Evolutionary conservation across 306 rosid species (phyloP).

Genomic region (Lathyrus oleraceus): DNA sequence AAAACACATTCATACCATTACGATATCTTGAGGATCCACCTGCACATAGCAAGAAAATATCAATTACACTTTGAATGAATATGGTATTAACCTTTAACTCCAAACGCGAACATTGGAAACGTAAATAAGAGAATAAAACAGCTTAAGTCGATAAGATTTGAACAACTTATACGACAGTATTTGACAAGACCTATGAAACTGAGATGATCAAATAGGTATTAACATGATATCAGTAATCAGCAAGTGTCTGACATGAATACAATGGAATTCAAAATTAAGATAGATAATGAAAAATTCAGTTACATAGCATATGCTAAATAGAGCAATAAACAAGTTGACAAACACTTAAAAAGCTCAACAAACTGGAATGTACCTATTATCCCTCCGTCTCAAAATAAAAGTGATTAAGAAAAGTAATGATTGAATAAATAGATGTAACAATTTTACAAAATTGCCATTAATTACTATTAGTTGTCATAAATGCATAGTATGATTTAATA

Average conservation of each 20-base stretch:
- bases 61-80: slow-evolving; percentile 33
- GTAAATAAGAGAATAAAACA: not conserved
- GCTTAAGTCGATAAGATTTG: slow-evolving; percentile 10
- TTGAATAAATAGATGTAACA: no score
- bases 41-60: slow-evolving; percentile 44
- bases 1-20: slow-evolving; percentile 65
- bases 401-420: no score
- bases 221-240: not conserved
- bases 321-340: not conserved
- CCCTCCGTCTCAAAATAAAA: no score
- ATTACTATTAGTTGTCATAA: no score
- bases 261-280: not conserved
- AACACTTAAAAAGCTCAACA: not conserved
- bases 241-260: not conserved
- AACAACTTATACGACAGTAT: not conserved
- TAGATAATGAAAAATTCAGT: not conserved
- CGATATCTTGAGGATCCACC: slow-evolving; percentile 99
- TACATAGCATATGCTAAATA: slow-evolving; percentile 3
- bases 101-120: slow-evolving; percentile 12
- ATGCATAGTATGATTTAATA: no score
- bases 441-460: no score
- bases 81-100: slow-evolving; percentile 10
- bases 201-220: not conserved
- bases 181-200: not conserved
- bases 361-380: not conserved